Evolutionary conservation across 192 early-diverging fungal genomes (phyloP).

Genomic region (Coemansia sp.): DNA sequence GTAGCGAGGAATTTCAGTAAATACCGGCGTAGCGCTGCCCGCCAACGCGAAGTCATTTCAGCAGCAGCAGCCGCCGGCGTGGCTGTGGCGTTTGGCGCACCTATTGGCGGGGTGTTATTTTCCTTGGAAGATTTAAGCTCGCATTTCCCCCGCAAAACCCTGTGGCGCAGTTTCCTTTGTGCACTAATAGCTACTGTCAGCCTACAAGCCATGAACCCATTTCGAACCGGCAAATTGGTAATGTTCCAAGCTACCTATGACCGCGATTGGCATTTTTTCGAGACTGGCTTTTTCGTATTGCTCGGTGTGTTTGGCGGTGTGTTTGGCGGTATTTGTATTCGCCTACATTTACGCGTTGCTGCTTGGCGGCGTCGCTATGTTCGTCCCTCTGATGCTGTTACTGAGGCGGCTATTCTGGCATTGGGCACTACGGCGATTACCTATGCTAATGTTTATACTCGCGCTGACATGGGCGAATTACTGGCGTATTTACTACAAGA

Average conservation of each 20-base stretch:
- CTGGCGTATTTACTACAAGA: conserved; percentile 75
- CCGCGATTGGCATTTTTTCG: conserved; percentile 94
- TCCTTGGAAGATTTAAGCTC: conserved; percentile 90
- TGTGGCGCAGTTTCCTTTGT: conserved; percentile 98
- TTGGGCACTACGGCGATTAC: conserved; percentile 68
- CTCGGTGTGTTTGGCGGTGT: conserved; percentile 84
- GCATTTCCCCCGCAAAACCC: conserved; percentile 91
- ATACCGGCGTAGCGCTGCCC: conserved; percentile 76
- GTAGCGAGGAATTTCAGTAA: conserved; percentile 80
- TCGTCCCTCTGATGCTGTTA: conserved; percentile 62
- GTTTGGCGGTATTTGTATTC: conserved; percentile 78
- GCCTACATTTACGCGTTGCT: conserved; percentile 70
- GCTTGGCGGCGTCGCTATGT: conserved; percentile 73
- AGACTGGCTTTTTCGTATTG: conserved; percentile 78
- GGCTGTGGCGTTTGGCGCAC: conserved; percentile 76
- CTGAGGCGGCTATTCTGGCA: conserved; percentile 67
- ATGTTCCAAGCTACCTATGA: conserved; percentile 95
- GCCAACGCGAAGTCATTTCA: conserved; percentile 72
- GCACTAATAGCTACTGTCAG: conserved; percentile 94
- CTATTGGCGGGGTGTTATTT: conserved; percentile 74
- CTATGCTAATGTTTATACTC: conserved; percentile 73
- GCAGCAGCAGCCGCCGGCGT: conserved; percentile 75
- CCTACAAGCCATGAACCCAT: conserved; percentile 90
- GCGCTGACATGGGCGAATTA: conserved; percentile 86
- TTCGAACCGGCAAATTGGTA: conserved; percentile 94